Conservation (phyloP, 208 protist genomes). For the Trypanosomatidae sp. region DNA sequence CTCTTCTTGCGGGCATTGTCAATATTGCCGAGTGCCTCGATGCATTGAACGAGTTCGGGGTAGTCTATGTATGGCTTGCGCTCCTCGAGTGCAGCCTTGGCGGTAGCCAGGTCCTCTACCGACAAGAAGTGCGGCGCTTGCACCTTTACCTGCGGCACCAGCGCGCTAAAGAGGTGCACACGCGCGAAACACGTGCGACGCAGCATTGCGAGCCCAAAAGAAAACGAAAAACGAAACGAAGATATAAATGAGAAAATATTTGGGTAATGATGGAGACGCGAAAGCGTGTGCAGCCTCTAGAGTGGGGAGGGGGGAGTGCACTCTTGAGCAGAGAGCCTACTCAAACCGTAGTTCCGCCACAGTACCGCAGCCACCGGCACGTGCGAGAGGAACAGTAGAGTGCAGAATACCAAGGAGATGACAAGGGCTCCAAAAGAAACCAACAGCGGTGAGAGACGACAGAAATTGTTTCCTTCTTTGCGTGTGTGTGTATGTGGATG, state of each 20-base stretch:
- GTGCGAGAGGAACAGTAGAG: not conserved
- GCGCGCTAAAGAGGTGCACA: slow-evolving; percentile 81
- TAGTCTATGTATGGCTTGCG: slow-evolving; percentile 39
- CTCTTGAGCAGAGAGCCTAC: not conserved
- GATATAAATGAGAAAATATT: slow-evolving; percentile 1
- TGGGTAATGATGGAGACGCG: not conserved
- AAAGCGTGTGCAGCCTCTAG: not conserved
- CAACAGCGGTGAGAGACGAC: no score
- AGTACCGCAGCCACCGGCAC: not conserved
- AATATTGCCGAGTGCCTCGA: slow-evolving; percentile 40
- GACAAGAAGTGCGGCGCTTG: slow-evolving; percentile 42
- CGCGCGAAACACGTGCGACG: slow-evolving; percentile 38
- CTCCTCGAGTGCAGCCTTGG: slow-evolving; percentile 52
- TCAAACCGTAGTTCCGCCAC: not conserved
- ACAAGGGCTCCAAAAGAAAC: no score
- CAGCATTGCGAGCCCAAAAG: slow-evolving; percentile 45
- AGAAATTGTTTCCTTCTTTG: no score
- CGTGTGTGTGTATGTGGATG: no score
- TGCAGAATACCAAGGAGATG: not conserved
- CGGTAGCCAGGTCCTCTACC: slow-evolving; percentile 32
- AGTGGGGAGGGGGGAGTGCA: not conserved
- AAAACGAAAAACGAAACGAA: not conserved
- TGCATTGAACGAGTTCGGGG: slow-evolving; percentile 33
- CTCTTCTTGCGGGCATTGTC: slow-evolving; percentile 39
- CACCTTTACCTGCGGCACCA: slow-evolving; percentile 62